Evolutionary conservation across 2,329 filamentous ascomycete species (phyloP).

Genomic region (Pseudocercospora fuligena): DNA sequence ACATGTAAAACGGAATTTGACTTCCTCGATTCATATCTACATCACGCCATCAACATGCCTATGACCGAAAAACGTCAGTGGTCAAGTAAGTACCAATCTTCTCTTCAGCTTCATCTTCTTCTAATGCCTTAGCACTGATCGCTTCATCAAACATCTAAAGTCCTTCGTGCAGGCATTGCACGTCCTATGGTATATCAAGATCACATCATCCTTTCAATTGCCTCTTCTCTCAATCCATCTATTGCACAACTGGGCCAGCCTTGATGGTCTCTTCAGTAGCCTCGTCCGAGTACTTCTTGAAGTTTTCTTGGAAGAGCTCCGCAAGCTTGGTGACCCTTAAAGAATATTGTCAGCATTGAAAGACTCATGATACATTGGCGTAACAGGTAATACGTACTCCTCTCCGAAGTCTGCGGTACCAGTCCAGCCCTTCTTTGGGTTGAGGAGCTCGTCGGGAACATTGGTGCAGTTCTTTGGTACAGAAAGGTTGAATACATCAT

Average conservation of each 20-base stretch:
- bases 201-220: not conserved
- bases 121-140: constrained; percentile 2
- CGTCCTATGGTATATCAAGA: not conserved
- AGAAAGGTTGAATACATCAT: constrained; percentile 94
- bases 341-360: not conserved
- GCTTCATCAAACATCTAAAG: not conserved
- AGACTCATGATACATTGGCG: not conserved
- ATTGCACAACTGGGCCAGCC: constrained; percentile 45
- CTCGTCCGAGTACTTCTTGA: constrained; percentile 88
- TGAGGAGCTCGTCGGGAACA: constrained; percentile 89
- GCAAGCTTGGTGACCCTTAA: constrained; percentile 76
- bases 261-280: constrained; percentile 59
- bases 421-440: constrained; percentile 92
- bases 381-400: constrained; percentile 52
- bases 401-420: constrained; percentile 79
- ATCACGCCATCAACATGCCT: too few relatives aligned
- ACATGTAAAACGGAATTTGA: too few relatives aligned
- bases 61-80: too few relatives aligned
- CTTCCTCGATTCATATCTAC: too few relatives aligned
- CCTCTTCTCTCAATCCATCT: not conserved
- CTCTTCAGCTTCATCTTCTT: not conserved
- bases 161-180: not conserved
- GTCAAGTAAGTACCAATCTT: not conserved
- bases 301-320: constrained; percentile 91
- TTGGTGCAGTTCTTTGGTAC: constrained; percentile 91